Conservation (phyloP, 805 yeast genomes). For the Saccharomyces eubayanus region DNA sequence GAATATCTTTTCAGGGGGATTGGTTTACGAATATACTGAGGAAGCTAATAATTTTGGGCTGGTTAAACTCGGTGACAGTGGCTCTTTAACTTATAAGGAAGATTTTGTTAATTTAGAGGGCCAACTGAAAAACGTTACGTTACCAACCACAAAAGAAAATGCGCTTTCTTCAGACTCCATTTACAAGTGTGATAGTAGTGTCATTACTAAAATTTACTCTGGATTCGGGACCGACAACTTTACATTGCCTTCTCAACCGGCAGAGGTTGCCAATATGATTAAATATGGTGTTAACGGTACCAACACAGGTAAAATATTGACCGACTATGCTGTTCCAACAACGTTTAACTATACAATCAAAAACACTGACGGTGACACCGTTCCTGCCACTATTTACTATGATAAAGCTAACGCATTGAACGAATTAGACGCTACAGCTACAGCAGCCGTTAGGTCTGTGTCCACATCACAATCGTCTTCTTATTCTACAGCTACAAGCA, state of each 20-base stretch:
- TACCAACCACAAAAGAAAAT: slow-evolving; percentile 34
- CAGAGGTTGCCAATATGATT: slow-evolving; percentile 37
- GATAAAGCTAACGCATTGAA: slow-evolving; percentile 33
- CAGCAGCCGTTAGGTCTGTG: slow-evolving; percentile 11
- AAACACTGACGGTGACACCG: slow-evolving; percentile 30
- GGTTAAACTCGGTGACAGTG: slow-evolving; percentile 40
- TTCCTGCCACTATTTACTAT: slow-evolving; percentile 35
- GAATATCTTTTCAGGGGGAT: slow-evolving; percentile 72
- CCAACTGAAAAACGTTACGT: slow-evolving; percentile 33
- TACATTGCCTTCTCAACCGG: slow-evolving; percentile 41
- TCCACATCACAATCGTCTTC: slow-evolving; percentile 15
- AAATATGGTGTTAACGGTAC: slow-evolving; percentile 40
- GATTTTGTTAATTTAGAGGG: slow-evolving; percentile 47
- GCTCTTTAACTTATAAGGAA: slow-evolving; percentile 33
- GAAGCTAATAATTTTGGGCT: slow-evolving; percentile 76
- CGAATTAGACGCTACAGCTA: slow-evolving; percentile 18
- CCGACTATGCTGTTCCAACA: slow-evolving; percentile 33
- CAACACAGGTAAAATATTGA: slow-evolving; percentile 38
- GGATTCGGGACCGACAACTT: slow-evolving; percentile 39
- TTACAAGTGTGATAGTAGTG: slow-evolving; percentile 35
- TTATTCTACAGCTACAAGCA: slow-evolving; percentile 11
- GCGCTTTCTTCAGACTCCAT: slow-evolving; percentile 29
- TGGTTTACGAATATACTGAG: slow-evolving; percentile 84
- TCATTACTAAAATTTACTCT: slow-evolving; percentile 32
- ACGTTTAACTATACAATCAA: slow-evolving; percentile 35